Evolutionary conservation across 2,329 filamentous ascomycete genomes (phyloP).

Genomic region (Nemania diffusa): DNA sequence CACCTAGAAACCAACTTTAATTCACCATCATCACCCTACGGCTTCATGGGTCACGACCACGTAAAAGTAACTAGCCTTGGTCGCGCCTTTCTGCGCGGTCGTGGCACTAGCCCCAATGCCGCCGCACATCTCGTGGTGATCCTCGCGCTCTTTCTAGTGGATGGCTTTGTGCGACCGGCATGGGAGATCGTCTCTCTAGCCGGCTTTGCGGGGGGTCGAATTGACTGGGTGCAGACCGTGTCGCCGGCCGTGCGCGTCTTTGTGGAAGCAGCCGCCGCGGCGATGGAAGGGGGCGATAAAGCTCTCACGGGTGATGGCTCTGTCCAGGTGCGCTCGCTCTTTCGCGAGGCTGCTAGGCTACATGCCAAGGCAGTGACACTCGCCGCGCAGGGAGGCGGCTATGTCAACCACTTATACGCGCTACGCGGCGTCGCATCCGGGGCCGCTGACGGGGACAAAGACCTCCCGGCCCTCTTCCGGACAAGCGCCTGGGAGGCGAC

Average conservation of each 20-base stretch:
- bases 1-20: too few relatives aligned
- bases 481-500: constrained; percentile 34
- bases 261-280: constrained; percentile 20
- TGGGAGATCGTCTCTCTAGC: constrained; percentile 34
- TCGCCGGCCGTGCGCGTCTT: constrained; percentile 26
- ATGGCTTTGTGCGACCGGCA: constrained; percentile 30
- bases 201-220: constrained; percentile 24
- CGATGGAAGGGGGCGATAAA: neutral
- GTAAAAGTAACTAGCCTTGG: too few relatives aligned
- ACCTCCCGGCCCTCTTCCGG: constrained; percentile 17
- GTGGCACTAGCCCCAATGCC: constrained; percentile 19
- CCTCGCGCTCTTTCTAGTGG: constrained; percentile 27
- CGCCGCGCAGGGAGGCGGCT: constrained; percentile 20
- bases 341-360: constrained; percentile 16
- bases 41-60: too few relatives aligned
- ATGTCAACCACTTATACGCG: constrained; percentile 32
- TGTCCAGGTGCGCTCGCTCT: neutral
- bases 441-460: neutral
- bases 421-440: constrained; percentile 13
- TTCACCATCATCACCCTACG: too few relatives aligned
- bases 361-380: constrained; percentile 19
- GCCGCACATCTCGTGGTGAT: constrained; percentile 32
- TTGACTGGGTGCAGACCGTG: constrained; percentile 37
- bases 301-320: too few relatives aligned
- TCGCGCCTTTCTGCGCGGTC: too few relatives aligned